Base-by-base conservation (phyloP, 2,329 filamentous ascomycete genomes). In the Penicillium hordei region DNA sequence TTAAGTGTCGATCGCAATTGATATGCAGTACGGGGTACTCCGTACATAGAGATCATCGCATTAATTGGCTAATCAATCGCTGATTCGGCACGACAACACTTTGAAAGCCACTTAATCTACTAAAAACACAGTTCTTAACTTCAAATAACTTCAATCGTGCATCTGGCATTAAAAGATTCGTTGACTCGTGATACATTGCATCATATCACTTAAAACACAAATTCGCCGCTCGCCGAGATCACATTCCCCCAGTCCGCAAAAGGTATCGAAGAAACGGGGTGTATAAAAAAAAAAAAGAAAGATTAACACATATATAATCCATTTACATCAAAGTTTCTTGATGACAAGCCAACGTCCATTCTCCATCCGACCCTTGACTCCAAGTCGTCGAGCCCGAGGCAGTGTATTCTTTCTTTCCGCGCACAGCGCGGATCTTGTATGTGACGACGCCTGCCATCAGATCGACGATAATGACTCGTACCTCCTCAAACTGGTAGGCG, bases 281-380 rank as follows among this genome's bases (percentile, higher is more conserved):
- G 15, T n/a, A 36, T n/a, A 23, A 5, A 17, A 42, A 23, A 19
- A 17, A 13, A 36, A 31, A 4, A 31, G 5, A 23, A 3, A 23
- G 21, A 23, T 33, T 33, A 39, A 3, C 38, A n/a, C 5, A 33
- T 17, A 8, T 10, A n/a, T 38, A 27, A 43, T 13, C 13, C 15
- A n/a, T 17, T 48, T 61, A 73, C 46, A 71, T 40, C 48, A 72
- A 52, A 0, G 72, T 74, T 60, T 75, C 73, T 38, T 71, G 68
- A 44, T 75, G 73, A n/a, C 62, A 61, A n/a, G 67, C 65, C 25
- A 75, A 57, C 51, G 65, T 65, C 73, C 73, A 75, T 57, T 75
- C 73, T 15, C 72, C 73, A 60, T 75, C 73, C 7, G 72, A 74
- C 8, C 61, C 72, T 58, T 75, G 73, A 27, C 69, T 70, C 73